Base-by-base conservation (phyloP, 306 rosid genomes). In the Cajanus cajan region DNA sequence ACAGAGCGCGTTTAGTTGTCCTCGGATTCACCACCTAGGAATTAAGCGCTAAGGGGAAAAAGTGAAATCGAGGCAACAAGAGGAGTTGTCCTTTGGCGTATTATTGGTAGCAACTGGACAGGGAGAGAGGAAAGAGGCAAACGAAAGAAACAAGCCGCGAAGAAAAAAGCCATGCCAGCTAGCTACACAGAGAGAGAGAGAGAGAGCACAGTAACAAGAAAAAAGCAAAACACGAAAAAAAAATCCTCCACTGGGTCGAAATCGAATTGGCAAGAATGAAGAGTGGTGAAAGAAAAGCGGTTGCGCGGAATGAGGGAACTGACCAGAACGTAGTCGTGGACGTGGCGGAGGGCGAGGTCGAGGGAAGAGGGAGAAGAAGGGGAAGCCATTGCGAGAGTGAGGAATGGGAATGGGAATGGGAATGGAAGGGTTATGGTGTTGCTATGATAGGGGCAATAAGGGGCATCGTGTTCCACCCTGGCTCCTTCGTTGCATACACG, bases 321-420 rank as follows among this genome's bases (percentile, higher is more conserved):
- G 67, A 95, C 98, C 97, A 71, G 45, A 80, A 78, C 83, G 89
- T 85, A 91, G 79, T 92, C 98, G 12, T 95, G 90, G 74, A 95
- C 93, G 63, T 90, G 85, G 52, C 68, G 85, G 52, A 91, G 87
- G 12, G 74, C 80, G 74, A 86, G 92, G 66, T 68, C 68, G 41
- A 77, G 44, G 15, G 83, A 47, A 28, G 31, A 62, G 7, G 85
- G 55, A 74, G 41, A 58, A 40, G 76, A 82, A 40, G 75, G 63
- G 0, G 68, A 61, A 28, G 97, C 88, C 97, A 92, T 89, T 18
- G 28, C 8, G 68, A 18, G 76, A 37, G 54, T 8, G 70, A 19
- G 28, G 25, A 51, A 65, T 55, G n/a, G n/a, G n/a, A n/a, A n/a
- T n/a, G n/a, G n/a, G n/a, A n/a, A n/a, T n/a, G n/a, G n/a, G n/a